Evolutionary conservation across 805 yeast species (phyloP), one percentile per base, ranked within the genome.

Genomic region (Metschnikowia kofuensis): DNA sequence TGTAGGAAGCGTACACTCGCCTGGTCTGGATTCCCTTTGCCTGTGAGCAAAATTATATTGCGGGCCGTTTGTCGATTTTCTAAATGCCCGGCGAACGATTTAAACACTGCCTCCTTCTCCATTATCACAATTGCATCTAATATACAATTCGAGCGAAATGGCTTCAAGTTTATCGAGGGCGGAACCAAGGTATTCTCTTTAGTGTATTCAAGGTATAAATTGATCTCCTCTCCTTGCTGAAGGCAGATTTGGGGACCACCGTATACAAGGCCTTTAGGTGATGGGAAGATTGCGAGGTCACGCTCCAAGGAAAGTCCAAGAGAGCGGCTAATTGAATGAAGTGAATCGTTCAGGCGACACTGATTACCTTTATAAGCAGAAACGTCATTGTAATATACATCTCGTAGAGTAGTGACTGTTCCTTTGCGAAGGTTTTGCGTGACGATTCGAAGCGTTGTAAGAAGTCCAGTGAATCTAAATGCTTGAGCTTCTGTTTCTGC

Each of bases 101-200:
- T 64, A 54, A 70, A 69, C 1, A 72, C 65, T 2, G 77, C 76
- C 38, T 73, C 77, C 50, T 73, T 73, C 48, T 73, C 77, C 12
- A 72, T 45, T 2, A 69, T 48, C 0, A 71, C 57, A 0, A 71
- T 49, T 9, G 37, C 54, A 8, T 49, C 49, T 3, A 52, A 35
- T 8, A 4, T 13, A 10, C 16, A 21, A 1, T 14, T 21, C 6
- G 34, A 15, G 12, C 12, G 7, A 3, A 41, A 7, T 2, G 28
- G 28, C 6, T 21, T 35, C 14, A 29, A 26, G 6, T 21, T 31
- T 9, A 16, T 12, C 21, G 35, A 37, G 27, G 35, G 34, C 1
- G 55, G 55, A 9, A 53, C 36, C 14, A 55, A 35, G 9, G 32
- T n/a, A 15, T 34, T 36, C 4, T 51, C 51, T 3, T 35, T 30